These are phyloP conservation scores for Elongisporangium prolatum DNA, from an alignment of 352 stramenopile genomes.

Conservation along the genomic window DNA sequence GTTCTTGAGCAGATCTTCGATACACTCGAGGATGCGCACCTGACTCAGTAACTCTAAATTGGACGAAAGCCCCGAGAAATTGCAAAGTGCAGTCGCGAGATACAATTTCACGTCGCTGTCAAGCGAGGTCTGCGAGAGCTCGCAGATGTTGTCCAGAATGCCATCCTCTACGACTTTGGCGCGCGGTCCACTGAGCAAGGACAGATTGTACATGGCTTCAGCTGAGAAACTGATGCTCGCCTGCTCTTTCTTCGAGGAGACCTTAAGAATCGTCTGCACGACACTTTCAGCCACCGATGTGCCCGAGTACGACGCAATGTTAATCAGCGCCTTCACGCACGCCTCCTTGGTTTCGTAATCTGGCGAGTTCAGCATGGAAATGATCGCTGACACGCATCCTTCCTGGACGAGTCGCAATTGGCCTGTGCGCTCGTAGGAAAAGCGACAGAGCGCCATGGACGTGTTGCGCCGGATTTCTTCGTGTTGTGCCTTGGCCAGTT, in stretches of 20 bases:
- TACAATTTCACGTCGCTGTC: conserved; percentile 47
- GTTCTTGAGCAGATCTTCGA: conserved; percentile 70
- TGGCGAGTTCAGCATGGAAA: conserved; percentile 80
- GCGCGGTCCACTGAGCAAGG: conserved; percentile 54
- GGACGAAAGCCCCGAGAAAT: conserved; percentile 64
- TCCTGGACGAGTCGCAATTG: conserved; percentile 76
- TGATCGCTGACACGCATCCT: conserved; percentile 75
- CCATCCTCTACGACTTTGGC: conserved; percentile 77
- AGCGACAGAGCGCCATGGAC: conserved; percentile 78
- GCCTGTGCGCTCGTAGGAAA: conserved; percentile 69
- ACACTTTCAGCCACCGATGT: conserved; percentile 63
- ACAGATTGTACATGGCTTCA: conserved; percentile 77
- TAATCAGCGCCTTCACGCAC: conserved; percentile 82
- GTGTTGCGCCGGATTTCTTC: conserved; percentile 80
- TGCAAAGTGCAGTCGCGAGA: conserved; percentile 69
- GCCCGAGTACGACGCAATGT: conserved; percentile 70
- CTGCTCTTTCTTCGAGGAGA: conserved; percentile 62
- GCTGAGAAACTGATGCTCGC: conserved; percentile 52
- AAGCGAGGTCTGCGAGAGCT: conserved; percentile 37
- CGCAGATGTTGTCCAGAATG: conserved; percentile 71
- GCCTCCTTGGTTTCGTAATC: conserved; percentile 80
- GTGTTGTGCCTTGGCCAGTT: conserved; percentile 75
- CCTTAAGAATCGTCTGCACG: conserved; percentile 73
- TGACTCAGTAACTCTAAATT: conserved; percentile 72
- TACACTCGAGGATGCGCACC: conserved; percentile 59